Percentiles rank a stretch among this genome's conserved stretches.
Evolutionary conservation across 2,329 filamentous ascomycete genomes (phyloP).

Genomic region (Fusarium guadeloupense): DNA sequence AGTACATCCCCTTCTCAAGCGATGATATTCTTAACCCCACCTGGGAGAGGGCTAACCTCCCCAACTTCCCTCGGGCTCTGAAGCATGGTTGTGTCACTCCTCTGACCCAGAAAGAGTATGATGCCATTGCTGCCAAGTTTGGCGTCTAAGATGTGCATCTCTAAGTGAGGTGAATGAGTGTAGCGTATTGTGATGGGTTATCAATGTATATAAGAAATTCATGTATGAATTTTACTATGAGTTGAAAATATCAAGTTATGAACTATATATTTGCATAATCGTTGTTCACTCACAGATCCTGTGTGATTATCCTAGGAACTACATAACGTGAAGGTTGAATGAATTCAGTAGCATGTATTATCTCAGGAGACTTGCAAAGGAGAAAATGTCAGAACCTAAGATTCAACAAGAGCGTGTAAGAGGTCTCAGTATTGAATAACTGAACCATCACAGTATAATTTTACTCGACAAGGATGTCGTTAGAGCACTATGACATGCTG

Average conservation of each 20-base stretch:
- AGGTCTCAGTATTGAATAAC: too few relatives aligned
- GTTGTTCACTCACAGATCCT: too few relatives aligned
- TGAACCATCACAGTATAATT: too few relatives aligned
- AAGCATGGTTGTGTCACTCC: conserved; percentile 60
- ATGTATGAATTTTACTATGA: neutral
- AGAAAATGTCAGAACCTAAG: too few relatives aligned
- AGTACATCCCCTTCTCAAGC: conserved; percentile 57
- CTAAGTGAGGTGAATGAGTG: neutral
- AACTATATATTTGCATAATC: too few relatives aligned
- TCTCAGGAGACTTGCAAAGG: too few relatives aligned
- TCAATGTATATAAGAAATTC: neutral
- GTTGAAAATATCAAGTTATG: neutral
- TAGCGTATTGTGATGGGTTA: neutral
- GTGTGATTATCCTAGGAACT: too few relatives aligned
- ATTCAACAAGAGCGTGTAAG: too few relatives aligned
- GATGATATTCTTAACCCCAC: conserved; percentile 46
- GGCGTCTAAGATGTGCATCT: neutral
- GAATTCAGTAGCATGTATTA: too few relatives aligned
- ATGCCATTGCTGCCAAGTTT: conserved; percentile 43
- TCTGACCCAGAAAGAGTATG: conserved; percentile 53
- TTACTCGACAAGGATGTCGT: too few relatives aligned
- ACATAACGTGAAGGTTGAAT: too few relatives aligned
- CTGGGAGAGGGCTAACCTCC: conserved; percentile 48
- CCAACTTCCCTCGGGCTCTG: conserved; percentile 53
- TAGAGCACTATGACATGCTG: too few relatives aligned